Percentiles rank a stretch among this genome's conserved stretches.
Conservation (phyloP, 371 early-diverging fungal species). For the Funneliformis caledonium region DNA sequence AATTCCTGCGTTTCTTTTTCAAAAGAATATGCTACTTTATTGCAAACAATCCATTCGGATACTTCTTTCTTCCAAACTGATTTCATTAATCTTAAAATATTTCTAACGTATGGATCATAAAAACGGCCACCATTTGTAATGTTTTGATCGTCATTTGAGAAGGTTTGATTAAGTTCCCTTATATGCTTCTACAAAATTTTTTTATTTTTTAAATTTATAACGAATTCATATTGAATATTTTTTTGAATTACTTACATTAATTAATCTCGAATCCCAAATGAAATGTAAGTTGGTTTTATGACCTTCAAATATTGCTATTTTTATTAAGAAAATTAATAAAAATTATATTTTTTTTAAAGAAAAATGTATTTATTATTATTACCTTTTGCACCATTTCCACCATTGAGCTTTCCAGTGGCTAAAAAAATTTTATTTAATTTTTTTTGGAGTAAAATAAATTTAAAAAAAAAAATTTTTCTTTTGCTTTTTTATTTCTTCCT, state of each 20-base stretch:
- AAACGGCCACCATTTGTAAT: not conserved
- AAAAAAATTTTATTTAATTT: not conserved
- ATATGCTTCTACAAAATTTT: conserved; percentile 18
- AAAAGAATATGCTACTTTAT: not conserved
- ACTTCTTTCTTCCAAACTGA: not conserved
- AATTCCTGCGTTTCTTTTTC: not conserved
- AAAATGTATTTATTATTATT: not conserved
- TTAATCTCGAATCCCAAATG: conserved; percentile 32
- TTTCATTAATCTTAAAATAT: conserved; percentile 19
- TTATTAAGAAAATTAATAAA: not conserved
- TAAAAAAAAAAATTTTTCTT: not conserved
- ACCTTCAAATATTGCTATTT: conserved; percentile 23
- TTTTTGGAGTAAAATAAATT: not conserved
- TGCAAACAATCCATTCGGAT: not conserved
- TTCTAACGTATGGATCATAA: conserved; percentile 18
- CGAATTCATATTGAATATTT: not conserved
- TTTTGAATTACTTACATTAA: not conserved
- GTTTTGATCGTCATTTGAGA: not conserved
- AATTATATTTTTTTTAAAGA: not conserved
- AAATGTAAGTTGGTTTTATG: conserved; percentile 12
- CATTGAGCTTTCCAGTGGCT: not conserved
- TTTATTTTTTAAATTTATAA: not conserved
- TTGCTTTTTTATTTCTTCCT: not conserved
- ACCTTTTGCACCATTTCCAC: not conserved
- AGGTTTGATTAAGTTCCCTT: conserved; percentile 6